Percentiles rank a stretch among this genome's conserved stretches.
Evolutionary conservation across 805 yeast genomes (phyloP).

Genomic region (Starmerella powellii): DNA sequence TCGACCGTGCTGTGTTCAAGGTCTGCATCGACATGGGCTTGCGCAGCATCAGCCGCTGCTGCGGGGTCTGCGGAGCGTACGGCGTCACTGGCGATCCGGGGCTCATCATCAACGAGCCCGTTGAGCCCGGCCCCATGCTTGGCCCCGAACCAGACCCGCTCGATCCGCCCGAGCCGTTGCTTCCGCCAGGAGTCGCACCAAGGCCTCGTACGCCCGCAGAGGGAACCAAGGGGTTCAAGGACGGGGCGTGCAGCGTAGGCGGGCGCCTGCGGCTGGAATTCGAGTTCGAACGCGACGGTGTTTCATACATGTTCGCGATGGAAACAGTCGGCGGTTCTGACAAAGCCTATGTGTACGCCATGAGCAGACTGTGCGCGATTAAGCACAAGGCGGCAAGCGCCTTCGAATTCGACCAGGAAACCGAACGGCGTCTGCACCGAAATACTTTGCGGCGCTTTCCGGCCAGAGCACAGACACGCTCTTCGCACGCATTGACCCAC

Average conservation of each 20-base stretch:
- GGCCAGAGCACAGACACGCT: too few species aligned
- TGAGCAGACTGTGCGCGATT: too few species aligned
- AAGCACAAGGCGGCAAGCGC: too few species aligned
- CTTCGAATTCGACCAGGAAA: too few species aligned
- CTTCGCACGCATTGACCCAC: too few species aligned
- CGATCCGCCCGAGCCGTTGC: too few species aligned
- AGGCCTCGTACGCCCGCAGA: too few species aligned
- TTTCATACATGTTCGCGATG: slow-evolving; percentile 8
- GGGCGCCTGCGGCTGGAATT: slow-evolving; percentile 7
- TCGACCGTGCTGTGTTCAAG: slow-evolving; percentile 14
- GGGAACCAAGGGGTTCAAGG: neutral
- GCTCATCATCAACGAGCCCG: neutral
- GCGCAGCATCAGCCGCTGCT: slow-evolving; percentile 16
- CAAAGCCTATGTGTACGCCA: too few species aligned
- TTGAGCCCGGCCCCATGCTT: neutral
- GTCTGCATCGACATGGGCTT: slow-evolving; percentile 22
- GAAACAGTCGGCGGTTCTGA: neutral
- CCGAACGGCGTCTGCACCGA: too few species aligned
- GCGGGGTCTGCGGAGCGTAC: slow-evolving; percentile 15
- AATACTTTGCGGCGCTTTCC: too few species aligned
- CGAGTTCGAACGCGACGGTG: slow-evolving; percentile 11
- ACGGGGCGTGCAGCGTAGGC: slow-evolving; percentile 11
- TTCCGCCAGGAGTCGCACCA: too few species aligned
- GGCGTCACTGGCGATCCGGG: slow-evolving; percentile 4
- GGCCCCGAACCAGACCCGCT: neutral